Percentiles rank a stretch among this genome's conserved stretches.
Evolutionary conservation across 2,329 filamentous ascomycete species (phyloP).

Genomic region (Emergomyces africanus): DNA sequence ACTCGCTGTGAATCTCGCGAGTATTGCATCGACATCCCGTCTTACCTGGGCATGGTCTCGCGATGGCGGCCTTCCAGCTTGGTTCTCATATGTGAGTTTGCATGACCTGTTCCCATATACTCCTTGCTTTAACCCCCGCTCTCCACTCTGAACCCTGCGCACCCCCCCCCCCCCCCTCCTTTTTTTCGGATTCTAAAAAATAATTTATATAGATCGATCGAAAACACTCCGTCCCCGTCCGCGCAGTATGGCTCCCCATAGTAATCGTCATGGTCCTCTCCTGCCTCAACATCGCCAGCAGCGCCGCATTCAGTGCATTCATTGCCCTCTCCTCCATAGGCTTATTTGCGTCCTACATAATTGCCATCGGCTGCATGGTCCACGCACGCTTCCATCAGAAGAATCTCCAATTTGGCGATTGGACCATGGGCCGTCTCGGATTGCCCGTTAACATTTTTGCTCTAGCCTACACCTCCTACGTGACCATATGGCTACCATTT

Average conservation of each 20-base stretch:
- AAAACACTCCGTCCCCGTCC: conserved; percentile 23
- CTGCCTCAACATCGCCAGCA: conserved; percentile 28
- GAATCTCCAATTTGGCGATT: conserved; percentile 17
- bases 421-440: conserved; percentile 20
- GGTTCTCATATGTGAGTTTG: conserved; percentile 18
- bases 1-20: conserved; percentile 29
- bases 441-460: conserved; percentile 24
- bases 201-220: conserved; percentile 19
- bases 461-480: conserved; percentile 20
- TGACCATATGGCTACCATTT: conserved; percentile 24
- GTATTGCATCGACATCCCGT: conserved; percentile 36
- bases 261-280: conserved; percentile 22
- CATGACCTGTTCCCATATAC: neutral
- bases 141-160: too few species aligned
- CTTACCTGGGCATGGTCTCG: conserved; percentile 39
- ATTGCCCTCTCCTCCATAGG: conserved; percentile 26
- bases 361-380: conserved; percentile 26
- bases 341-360: conserved; percentile 29
- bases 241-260: conserved; percentile 24
- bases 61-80: conserved; percentile 34
- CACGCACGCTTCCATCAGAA: conserved; percentile 18
- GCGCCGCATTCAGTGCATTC: conserved; percentile 28
- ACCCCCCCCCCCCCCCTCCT: too few species aligned
- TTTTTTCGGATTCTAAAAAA: too few species aligned
- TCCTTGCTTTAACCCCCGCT: neutral